Base-by-base conservation (phyloP, 371 early-diverging fungal genomes). In the Cokeromyces recurvatus region DNA sequence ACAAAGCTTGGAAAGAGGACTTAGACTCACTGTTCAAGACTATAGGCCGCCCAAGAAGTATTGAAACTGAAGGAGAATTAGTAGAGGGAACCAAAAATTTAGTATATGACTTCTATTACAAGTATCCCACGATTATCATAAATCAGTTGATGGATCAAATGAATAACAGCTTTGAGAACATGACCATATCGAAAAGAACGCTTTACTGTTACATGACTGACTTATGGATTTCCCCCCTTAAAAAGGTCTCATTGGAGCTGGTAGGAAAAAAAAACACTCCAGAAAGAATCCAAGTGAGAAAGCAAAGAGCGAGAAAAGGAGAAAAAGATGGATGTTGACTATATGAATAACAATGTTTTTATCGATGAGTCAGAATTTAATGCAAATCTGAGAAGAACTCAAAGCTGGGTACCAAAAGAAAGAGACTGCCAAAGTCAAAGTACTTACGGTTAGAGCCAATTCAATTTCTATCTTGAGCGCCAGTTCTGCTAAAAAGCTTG, bases 321-420 rank as follows among this genome's bases (percentile, higher is more conserved):
- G 7, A 7, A 7, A 27, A 5, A 5, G 11, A 27, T 27, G 29
- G 50, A 27, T n/a, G 42, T 27, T 46, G 53, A 54, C 47, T 44
- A 24, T 32, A 46, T 48, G 48, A 20, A 46, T 37, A 50, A 42
- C 24, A 42, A 43, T 42, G 37, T 42, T 10, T 50, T 50, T 21
- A 27, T 43, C 14, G 54, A 59, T 22, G 43, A 59, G 44, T 24
- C 50, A 15, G 51, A 34, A 2, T 53, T 59, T 29, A 37, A 48
- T 17, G 34, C 34, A 20, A 48, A 48, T 17, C 22, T 48, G 34
- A n/a, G n/a, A n/a, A n/a, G n/a, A n/a, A n/a, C n/a, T n/a, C n/a
- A n/a, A n/a, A n/a, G n/a, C n/a, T n/a, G 34, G 22, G 10, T 27
- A 27, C 29, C 29, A 25, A 38, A 16, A 16, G 23, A n/a, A 24